Conservation (phyloP, 139 green algal genomes). For the Limnomonas spitsbergensis region DNA sequence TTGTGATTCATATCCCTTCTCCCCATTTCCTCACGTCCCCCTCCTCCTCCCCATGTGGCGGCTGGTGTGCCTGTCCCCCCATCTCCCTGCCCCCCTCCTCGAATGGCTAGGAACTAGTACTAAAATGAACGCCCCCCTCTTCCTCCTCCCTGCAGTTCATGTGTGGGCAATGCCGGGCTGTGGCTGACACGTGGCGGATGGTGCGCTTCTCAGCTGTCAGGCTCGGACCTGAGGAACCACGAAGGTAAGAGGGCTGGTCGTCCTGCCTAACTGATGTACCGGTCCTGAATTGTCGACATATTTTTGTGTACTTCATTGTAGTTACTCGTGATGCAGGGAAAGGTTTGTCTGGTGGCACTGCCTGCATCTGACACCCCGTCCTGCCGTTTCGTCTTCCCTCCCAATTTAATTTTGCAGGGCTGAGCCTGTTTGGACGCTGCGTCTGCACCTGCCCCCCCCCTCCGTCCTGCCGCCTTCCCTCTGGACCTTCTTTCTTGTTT, state of each 20-base stretch:
- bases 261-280: neutral
- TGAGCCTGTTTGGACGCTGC: neutral
- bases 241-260: neutral
- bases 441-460: neutral
- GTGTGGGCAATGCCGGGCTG: neutral
- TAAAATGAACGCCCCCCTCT: no score
- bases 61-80: no score
- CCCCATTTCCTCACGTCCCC: no score
- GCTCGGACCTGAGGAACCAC: neutral
- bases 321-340: no score
- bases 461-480: neutral
- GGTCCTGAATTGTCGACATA: no score
- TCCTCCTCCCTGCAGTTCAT: neutral
- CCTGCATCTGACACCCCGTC: neutral
- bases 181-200: neutral
- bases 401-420: neutral
- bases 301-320: no score
- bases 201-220: neutral
- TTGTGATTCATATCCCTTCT: no score
- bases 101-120: no score
- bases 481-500: neutral
- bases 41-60: no score
- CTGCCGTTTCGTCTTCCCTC: neutral
- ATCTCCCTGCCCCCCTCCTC: no score
- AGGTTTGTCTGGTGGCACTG: neutral